Evolutionary conservation across 441 rosid genomes (phyloP), one percentile per base, ranked within the genome.

Genomic region (Melastoma candidum): DNA sequence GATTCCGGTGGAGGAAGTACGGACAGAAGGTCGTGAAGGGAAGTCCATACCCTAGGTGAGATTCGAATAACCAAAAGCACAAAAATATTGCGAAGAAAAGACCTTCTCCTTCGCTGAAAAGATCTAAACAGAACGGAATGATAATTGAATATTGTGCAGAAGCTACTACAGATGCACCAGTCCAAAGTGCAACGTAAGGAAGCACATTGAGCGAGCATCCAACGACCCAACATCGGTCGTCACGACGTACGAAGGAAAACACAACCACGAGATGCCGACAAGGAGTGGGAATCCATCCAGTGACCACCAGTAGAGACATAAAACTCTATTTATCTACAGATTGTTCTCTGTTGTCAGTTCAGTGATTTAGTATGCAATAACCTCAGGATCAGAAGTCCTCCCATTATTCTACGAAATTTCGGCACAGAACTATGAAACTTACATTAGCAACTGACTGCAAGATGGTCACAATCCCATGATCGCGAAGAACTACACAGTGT

Each of bases 21-120:
- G 98, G 98, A 59, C 97, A 88, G 69, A 92, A 92, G 68, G 85
- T 80, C 51, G 98, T 92, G 49, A 90, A 84, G 70, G 96, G 96
- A 65, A 92, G 85, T 63, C 77, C 85, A 12, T 80, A 80, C 76
- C 98, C 98, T 41, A 84, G 95, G 95, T 85, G 43, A 63, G 49
- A 53, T 4, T 17, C n/a, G 14, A 3, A 47, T 51, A 45, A 46
- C 32, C 41, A 2, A n/a, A 32, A 13, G 29, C 13, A 12, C 8
- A 36, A 22, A 4, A 26, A 17, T 17, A 17, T 17, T 17, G 22
- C 22, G 22, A 17, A 17, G 22, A 17, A 17, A 17, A 17, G 22
- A 17, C 22, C 22, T 17, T 17, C 22, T 17, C 22, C 22, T 17
- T 17, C 22, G 22, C 22, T 17, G 22, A 17, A 17, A 17, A 17